A percentile compares a stretch with the other conserved stretches of the same genome.
Conservation (phyloP, 805 yeast genomes). For the Hanseniaspora lindneri region DNA sequence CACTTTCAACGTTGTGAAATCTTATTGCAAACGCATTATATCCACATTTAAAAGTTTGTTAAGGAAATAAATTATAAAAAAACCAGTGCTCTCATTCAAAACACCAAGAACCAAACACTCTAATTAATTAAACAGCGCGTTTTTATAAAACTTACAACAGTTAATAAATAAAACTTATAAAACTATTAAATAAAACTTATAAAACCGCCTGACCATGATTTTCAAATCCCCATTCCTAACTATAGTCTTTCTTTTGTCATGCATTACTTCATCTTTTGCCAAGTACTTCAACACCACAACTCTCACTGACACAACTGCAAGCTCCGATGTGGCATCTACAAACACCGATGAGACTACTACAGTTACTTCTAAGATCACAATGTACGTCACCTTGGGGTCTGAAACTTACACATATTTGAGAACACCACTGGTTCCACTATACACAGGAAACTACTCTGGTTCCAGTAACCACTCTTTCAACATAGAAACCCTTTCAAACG, state of each 20-base stretch:
- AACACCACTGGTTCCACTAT: slow-evolving; percentile 16
- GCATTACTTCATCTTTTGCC: slow-evolving; percentile 1
- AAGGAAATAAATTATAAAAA: too few species aligned
- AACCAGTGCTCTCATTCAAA: too few species aligned
- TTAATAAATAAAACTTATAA: background rate
- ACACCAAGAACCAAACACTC: too few species aligned
- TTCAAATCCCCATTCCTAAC: slow-evolving; percentile 5
- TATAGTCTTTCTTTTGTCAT: slow-evolving; percentile 8
- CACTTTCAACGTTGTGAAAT: too few species aligned
- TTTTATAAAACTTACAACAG: too few species aligned
- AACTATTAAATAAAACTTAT: background rate
- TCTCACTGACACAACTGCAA: too few species aligned
- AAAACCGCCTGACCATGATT: background rate
- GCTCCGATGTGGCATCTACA: too few species aligned
- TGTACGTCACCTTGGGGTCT: slow-evolving; percentile 10
- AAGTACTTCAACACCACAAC: slow-evolving; percentile 19
- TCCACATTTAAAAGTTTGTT: too few species aligned
- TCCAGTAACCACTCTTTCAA: background rate
- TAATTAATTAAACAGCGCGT: background rate
- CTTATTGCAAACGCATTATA: too few species aligned
- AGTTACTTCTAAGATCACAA: slow-evolving; percentile 14
- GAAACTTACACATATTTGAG: slow-evolving; percentile 12
- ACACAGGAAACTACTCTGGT: slow-evolving; percentile 5
- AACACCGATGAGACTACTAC: slow-evolving; percentile 6
- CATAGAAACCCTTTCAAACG: slow-evolving; percentile 19